Evolutionary conservation across 805 yeast species (phyloP), one percentile per base, ranked within the genome.

Genomic region (Starmera caribaea): DNA sequence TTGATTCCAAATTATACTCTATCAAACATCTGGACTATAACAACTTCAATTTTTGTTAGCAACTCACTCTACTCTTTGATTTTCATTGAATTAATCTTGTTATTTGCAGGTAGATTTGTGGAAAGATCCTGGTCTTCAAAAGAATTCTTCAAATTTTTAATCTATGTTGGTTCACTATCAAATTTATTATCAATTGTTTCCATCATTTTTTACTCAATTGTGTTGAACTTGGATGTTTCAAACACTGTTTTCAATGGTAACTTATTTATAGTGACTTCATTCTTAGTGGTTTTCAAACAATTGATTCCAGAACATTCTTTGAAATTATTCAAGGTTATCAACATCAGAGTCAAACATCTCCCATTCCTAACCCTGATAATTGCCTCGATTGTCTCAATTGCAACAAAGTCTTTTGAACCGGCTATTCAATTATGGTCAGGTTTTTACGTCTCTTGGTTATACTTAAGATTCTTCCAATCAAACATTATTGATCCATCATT

Each of bases 401-500:
- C 53, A 39, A 32, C 52, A 33, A 45, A 51, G 38, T 50, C 66
- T 16, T 59, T 72, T 27, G 66, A 70, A 44, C 81, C 85, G 37
- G 62, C 70, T 32, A 47, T 81, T 6, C 86, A 86, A 12, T 63
- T 79, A 8, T 60, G 66, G 63, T 34, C 57, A 16, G 76, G 80
- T 36, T 87, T 89, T 50, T 59, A 84, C 37, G 63, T 76, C 3
- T 67, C 89, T 14, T 89, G 90, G 85, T 54, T 63, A 36, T 90
- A 87, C 55, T 66, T 89, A 49, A 71, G 97, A 47, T 89, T 86
- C 58, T 79, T 63, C 63, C 92, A 87, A 52, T 53, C 71, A 13
- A 69, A 73, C 35, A 60, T 65, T n/a, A 57, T 64, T 16, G 81
- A 75, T 40, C 79, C 76, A 34, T 56, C 68, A n/a, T 61, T 79